Evolutionary conservation across 495 filamentous ascomycete species (phyloP).

Genomic region (Sphaerosporella brunnea): DNA sequence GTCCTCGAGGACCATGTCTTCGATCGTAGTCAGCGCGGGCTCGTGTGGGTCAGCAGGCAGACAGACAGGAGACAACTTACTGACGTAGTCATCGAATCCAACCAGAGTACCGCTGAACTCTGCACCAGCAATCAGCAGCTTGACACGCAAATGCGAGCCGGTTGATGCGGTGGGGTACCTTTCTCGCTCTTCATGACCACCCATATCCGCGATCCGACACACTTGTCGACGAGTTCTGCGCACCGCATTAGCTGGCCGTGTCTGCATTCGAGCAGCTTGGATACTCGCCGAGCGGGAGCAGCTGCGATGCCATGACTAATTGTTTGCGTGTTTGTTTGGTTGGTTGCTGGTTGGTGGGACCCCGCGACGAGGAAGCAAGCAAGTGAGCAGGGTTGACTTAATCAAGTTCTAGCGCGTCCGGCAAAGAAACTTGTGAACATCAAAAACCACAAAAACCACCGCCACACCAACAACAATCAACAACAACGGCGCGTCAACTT

Average conservation of each 20-base stretch:
- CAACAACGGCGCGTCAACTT: too few species aligned
- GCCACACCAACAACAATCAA: too few species aligned
- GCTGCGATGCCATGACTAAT: conserved; percentile 59
- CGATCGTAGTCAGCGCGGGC: too few species aligned
- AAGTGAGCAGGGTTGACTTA: too few species aligned
- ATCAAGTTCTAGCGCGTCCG: too few species aligned
- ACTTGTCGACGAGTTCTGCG: conserved; percentile 92
- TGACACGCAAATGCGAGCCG: not conserved
- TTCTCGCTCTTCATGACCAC: conserved; percentile 99
- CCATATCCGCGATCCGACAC: conserved; percentile 93
- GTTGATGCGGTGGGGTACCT: conserved; percentile 36
- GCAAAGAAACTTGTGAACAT: too few species aligned
- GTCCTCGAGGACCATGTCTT: conserved; percentile 96
- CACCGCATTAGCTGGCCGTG: conserved; percentile 10
- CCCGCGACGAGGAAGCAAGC: too few species aligned
- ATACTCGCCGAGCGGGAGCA: conserved; percentile 52
- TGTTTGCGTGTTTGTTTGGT: too few species aligned
- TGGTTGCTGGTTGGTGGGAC: too few species aligned
- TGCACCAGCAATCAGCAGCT: conserved; percentile 26
- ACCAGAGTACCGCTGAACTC: conserved; percentile 88
- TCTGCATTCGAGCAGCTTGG: not conserved
- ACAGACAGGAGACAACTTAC: too few species aligned
- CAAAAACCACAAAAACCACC: too few species aligned
- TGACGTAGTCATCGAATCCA: conserved; percentile 98
- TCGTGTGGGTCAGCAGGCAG: conserved; percentile 11